A percentile compares a stretch with the other conserved stretches of the same genome.
phyloP scores from a whole-genome alignment of 768 basidiomycete species.

The Chlorophyllum brunneum region DNA sequence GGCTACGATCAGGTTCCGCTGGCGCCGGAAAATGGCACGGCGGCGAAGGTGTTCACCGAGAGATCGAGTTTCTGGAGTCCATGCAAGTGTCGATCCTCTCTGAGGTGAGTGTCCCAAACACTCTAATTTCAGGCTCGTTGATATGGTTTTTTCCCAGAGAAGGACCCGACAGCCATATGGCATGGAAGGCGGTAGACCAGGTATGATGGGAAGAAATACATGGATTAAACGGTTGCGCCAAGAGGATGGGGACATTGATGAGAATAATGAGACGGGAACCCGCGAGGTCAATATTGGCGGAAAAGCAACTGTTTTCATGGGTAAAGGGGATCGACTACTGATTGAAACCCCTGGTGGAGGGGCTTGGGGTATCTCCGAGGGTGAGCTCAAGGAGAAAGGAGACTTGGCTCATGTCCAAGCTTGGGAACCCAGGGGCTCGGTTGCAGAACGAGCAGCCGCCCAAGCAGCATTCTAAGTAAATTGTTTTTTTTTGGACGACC shows the following conservation, averaged over 20 bases:
- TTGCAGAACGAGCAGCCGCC: constrained; percentile 58
- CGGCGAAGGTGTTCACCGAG: constrained; percentile 81
- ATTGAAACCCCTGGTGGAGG: constrained; percentile 92
- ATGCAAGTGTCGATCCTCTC: constrained; percentile 88
- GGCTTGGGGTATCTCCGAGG: constrained; percentile 64
- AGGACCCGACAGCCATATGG: constrained; percentile 87
- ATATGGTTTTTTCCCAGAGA: constrained; percentile 42
- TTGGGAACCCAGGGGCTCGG: constrained; percentile 73
- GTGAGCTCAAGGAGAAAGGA: constrained; percentile 20
- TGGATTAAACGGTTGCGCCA: constrained; percentile 73
- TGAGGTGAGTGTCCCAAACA: constrained; percentile 72
- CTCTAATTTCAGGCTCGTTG: too few relatives aligned
- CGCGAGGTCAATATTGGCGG: constrained; percentile 85
- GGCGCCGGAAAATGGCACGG: constrained; percentile 73
- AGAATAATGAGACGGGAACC: constrained; percentile 25
- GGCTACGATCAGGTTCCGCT: constrained; percentile 63
- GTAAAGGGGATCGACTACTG: constrained; percentile 75
- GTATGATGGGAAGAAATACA: constrained; percentile 73
- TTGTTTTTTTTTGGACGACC: not conserved
- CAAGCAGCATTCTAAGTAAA: constrained; percentile 55
- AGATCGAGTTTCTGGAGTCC: constrained; percentile 76
- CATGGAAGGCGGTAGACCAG: constrained; percentile 73
- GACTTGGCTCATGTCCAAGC: constrained; percentile 30
- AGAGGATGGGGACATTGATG: constrained; percentile 63
- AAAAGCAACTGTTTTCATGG: constrained; percentile 85